Base-by-base conservation (phyloP, 495 filamentous ascomycete genomes). In the Pyronema omphalodes region DNA sequence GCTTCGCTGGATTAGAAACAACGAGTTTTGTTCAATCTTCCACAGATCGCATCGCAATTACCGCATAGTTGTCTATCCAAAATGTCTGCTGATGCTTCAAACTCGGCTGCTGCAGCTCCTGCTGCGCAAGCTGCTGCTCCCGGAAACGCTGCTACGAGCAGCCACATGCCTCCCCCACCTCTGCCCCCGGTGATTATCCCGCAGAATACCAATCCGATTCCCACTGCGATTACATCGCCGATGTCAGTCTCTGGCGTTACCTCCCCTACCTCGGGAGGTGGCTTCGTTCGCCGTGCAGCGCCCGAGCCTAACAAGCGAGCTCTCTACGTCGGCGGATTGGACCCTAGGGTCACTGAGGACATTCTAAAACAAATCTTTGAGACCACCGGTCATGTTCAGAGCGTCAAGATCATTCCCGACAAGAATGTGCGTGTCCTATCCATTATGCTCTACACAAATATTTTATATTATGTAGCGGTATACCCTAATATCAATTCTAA, bases 291-390 rank as follows among this genome's bases (percentile, higher is more conserved):
- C 62, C 88, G 91, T 60, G 85, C 88, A 34, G 91, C 91, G 14
- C 91, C 91, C 49, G 91, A 99, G 71, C 91, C 91, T 43, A 99
- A 99, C 74, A 99, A 99, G 77, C 77, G 93, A 60, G 91, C 91
- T 41, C 72, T 99, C 44, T 99, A 99, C 60, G 88, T 99, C 44
- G 91, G 91, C 35, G 91, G 91, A 46, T 73, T 99, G 57, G 93
- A 99, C 66, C 86, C 87, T 36, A 77, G 91, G 49, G 91, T 96
- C 44, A 95, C 91, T 35, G 91, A 99, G 66, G 91, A 96, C 65
- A 86, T 96, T 37, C 68, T 99, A 60, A 84, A 87, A 61, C 93
- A 96, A 67, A 99, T 99, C 53, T 99, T 99, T 64, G 93, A 99
- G 72, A 96, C 91, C 4, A 94, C 86, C 52, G 91, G 91, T 19